Evolutionary conservation across 2,329 filamentous ascomycete species (phyloP), one percentile per base, ranked within the genome.

Genomic region (Leptographium radiaticola): DNA sequence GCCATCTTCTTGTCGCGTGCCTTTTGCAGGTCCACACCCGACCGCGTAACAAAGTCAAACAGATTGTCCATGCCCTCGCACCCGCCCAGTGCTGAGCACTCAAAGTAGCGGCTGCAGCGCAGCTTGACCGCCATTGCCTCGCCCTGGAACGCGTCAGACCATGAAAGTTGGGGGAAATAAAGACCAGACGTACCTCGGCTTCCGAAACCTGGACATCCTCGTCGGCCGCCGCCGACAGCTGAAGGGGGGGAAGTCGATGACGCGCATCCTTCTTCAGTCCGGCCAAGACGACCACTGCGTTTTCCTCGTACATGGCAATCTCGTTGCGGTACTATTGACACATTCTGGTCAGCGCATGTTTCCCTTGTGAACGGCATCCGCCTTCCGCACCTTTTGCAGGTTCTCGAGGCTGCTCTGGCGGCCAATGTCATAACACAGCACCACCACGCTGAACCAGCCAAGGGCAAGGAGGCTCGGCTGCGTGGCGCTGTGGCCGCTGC

Each of bases 241-340:
- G 57, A 5, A 62, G 56, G 13, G 57, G 55, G 3, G 56, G 58
- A 5, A 59, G 48, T 4, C 54, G 54, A 13, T 52, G 58, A 8
- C 60, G 60, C 1, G 49, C 50, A 46, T 62, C 60, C 20, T 58
- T 61, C 48, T 61, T 61, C 15, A 62, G 54, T 5, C 60, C 60
- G 3, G 53, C 60, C 42, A 62, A 47, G 15, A 62, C 46, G 10
- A 62, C 46, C 4, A 57, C 47, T 2, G 59, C 54, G 34, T 58
- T 58, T 36, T 61, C 59, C 42, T 58, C 56, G 54, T 59, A 57
- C 50, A 56, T 56, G 50, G 50, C 38, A 15, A 60, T 55, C 10
- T 62, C 56, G 38, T 59, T 59, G 42, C 58, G 59, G 31, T 57
- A 58, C 53, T 60, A 13, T 15, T 10, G n/a, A 9, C 30, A 11